Evolutionary conservation across 2,329 filamentous ascomycete species (phyloP).

Genomic region (Phaeosphaeria sp.): DNA sequence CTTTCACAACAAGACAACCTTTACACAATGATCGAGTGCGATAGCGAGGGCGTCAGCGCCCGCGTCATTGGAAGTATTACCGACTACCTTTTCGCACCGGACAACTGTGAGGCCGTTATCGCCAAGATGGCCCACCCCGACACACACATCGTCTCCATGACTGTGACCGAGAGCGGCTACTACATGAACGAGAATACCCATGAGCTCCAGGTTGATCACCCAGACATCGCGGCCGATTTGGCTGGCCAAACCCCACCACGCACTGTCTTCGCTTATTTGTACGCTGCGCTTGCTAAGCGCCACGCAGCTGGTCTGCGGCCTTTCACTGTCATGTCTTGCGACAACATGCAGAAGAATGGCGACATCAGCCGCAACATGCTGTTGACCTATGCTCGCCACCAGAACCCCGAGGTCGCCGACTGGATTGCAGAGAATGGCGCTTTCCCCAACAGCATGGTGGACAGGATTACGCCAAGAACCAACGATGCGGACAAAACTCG

Average conservation of each 20-base stretch:
- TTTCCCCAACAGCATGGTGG: constrained; percentile 41
- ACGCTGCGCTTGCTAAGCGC: constrained; percentile 31
- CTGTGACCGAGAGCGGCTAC: constrained; percentile 39
- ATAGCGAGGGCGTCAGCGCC: constrained; percentile 28
- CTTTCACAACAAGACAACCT: constrained; percentile 33
- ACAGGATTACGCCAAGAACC: constrained; percentile 38
- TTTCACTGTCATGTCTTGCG: constrained; percentile 39
- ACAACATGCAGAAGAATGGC: constrained; percentile 42
- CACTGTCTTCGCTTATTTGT: constrained; percentile 37
- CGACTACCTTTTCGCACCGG: constrained; percentile 38
- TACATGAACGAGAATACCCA: constrained; percentile 41
- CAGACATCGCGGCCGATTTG: constrained; percentile 34
- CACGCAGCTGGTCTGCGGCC: constrained; percentile 33
- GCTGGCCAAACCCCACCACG: constrained; percentile 28
- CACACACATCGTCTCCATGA: constrained; percentile 40
- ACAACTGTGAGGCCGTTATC: constrained; percentile 36
- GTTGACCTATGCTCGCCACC: constrained; percentile 29
- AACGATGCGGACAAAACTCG: constrained; percentile 27
- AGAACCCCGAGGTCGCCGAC: constrained; percentile 30
- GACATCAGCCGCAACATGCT: constrained; percentile 37
- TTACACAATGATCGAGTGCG: constrained; percentile 37
- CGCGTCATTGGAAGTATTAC: constrained; percentile 35
- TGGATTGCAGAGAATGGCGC: constrained; percentile 37
- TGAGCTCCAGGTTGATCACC: constrained; percentile 32
- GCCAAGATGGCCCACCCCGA: constrained; percentile 39